Percentiles rank a stretch among this genome's conserved stretches.
Evolutionary conservation across 352 stramenopile genomes (phyloP).

Genomic region (Phytophthora chlamydospora): DNA sequence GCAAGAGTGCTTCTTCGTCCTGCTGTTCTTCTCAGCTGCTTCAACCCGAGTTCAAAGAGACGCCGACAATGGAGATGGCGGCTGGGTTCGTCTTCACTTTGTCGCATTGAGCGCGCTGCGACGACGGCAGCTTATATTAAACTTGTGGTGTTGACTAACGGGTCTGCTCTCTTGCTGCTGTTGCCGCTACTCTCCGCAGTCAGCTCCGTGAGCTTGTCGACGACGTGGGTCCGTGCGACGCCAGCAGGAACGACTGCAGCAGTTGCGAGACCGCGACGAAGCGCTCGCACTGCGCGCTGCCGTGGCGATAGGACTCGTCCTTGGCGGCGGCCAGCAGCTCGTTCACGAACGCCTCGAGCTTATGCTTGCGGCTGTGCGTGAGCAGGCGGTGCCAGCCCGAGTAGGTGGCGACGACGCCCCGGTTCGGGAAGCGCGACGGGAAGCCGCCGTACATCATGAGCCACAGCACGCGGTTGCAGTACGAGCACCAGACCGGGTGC

Average conservation of each 20-base stretch:
- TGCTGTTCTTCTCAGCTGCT: too few relatives aligned
- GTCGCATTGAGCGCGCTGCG: too few relatives aligned
- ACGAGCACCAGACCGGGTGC: slow-evolving; percentile 62
- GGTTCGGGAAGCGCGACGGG: slow-evolving; percentile 48
- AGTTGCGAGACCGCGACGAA: slow-evolving; percentile 54
- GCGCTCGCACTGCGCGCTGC: slow-evolving; percentile 45
- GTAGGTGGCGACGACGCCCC: slow-evolving; percentile 25
- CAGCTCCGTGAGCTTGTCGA: slow-evolving; percentile 9
- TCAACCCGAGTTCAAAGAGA: slow-evolving; percentile 2
- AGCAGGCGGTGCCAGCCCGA: slow-evolving; percentile 27
- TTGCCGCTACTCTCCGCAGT: slow-evolving; percentile 2
- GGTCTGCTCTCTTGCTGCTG: slow-evolving; percentile 17
- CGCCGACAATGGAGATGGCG: not conserved
- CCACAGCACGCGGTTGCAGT: slow-evolving; percentile 58
- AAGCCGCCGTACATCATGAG: slow-evolving; percentile 49
- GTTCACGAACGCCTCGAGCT: slow-evolving; percentile 51
- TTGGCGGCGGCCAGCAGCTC: slow-evolving; percentile 46
- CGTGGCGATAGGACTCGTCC: slow-evolving; percentile 53
- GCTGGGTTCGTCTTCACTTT: not conserved
- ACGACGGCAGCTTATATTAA: too few relatives aligned
- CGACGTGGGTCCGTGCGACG: slow-evolving; percentile 21
- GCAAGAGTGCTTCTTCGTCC: not conserved
- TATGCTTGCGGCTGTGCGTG: slow-evolving; percentile 26
- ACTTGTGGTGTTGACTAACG: too few relatives aligned
- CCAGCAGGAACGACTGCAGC: slow-evolving; percentile 57